phyloP scores from a whole-genome alignment of 768 basidiomycete genomes.

The Suillus placidus region DNA sequence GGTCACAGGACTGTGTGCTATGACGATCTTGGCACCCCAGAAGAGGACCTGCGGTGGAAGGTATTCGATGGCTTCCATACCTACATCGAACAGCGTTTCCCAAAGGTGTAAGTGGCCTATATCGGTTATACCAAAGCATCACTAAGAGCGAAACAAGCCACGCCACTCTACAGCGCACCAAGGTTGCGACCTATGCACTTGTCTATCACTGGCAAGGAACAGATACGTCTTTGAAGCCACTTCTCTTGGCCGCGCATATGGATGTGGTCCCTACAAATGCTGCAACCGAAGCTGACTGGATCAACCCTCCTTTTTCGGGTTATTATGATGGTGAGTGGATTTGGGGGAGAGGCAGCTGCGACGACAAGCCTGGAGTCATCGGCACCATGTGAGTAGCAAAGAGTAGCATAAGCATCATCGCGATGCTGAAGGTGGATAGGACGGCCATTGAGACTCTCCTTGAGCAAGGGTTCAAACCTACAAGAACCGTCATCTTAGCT shows the following conservation, averaged over 20 bases:
- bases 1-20: conserved; percentile 52
- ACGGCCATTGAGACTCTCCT: conserved; percentile 30
- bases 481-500: conserved; percentile 36
- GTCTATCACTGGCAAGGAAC: conserved; percentile 62
- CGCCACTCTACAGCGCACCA: conserved; percentile 48
- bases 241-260: conserved; percentile 52
- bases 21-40: conserved; percentile 51
- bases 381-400: conserved; percentile 34
- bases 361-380: conserved; percentile 45
- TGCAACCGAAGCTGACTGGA: conserved; percentile 48
- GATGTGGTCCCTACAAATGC: conserved; percentile 57
- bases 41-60: conserved; percentile 48
- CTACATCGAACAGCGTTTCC: conserved; percentile 50
- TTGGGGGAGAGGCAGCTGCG: conserved; percentile 50
- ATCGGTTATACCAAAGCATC: neutral
- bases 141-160: conserved; percentile 38
- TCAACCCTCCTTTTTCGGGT: conserved; percentile 53
- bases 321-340: conserved; percentile 46
- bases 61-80: conserved; percentile 28
- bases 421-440: conserved; percentile 18
- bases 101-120: conserved; percentile 49
- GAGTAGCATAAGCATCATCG: neutral
- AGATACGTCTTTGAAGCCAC: conserved; percentile 51
- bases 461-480: conserved; percentile 32
- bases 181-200: conserved; percentile 64